Evolutionary conservation across 73 alveolate species (phyloP), one percentile per base, ranked within the genome.

Genomic region (Paraurostyla sp.): DNA sequence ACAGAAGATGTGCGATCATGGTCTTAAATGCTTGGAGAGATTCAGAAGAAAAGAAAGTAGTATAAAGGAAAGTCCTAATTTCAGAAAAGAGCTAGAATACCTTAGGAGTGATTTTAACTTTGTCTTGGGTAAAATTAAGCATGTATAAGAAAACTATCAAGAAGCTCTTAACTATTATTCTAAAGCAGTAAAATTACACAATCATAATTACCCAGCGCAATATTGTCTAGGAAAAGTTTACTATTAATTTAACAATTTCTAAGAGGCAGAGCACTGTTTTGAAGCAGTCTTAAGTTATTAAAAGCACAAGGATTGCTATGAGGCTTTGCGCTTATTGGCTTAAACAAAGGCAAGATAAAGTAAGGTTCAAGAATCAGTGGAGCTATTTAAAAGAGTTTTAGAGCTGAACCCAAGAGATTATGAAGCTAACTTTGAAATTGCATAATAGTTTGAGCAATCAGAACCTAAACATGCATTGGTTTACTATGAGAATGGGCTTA

Each of bases 341-440:
- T 32, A 78, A 36, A 51, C 78, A 2, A 78, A 78, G 60, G 63
- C 59, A 0, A 51, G 80, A 32, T 35, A 51, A 38, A 60, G 78
- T 16, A 49, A 54, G 62, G 52, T 35, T 23, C 43, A 20, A 3
- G 89, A 78, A 49, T 18, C 89, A 1, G 78, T 78, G 6, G 89
- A 78, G 32, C 29, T 78, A 11, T 78, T 78, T 78, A 78, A 78
- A 41, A 11, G 78, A 35, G 89, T 78, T 30, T 25, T 78, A 2
- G 89, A 78, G 43, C 80, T 78, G 2, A 78, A 78, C 30, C 89
- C 89, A 16, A 11, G 52, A 27, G 89, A 78, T 35, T 36, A 15
- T 43, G 78, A 78, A 40, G 89, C 89, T 7, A 78, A 50, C 36
- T 52, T 51, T 54, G 89, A 78, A 54, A 78, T 78, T 16, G 89